Evolutionary conservation across 2,329 filamentous ascomycete species (phyloP).

Genomic region (Beauveria pseudobassiana): DNA sequence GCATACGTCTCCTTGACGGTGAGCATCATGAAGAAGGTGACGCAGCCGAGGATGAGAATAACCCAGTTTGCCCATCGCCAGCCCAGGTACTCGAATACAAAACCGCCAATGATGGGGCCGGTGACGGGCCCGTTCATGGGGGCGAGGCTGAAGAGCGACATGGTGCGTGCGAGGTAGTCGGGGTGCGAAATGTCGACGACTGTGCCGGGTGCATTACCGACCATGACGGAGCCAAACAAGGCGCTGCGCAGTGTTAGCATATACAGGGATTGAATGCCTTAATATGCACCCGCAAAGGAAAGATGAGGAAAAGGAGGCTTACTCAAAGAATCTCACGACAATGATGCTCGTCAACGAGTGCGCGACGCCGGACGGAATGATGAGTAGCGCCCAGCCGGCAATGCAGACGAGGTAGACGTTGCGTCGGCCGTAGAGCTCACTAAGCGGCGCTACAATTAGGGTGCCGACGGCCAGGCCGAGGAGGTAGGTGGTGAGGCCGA

Average conservation of each 20-base stretch:
- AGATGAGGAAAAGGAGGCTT: slow-evolving; percentile 19
- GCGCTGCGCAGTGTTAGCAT: slow-evolving; percentile 16
- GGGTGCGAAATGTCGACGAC: slow-evolving; percentile 78
- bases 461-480: slow-evolving; percentile 66
- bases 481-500: slow-evolving; percentile 74
- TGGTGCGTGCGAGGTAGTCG: slow-evolving; percentile 71
- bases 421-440: slow-evolving; percentile 60
- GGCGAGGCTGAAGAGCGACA: slow-evolving; percentile 76
- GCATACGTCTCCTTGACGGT: slow-evolving; percentile 64
- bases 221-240: slow-evolving; percentile 64
- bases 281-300: not conserved
- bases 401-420: slow-evolving; percentile 64
- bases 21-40: slow-evolving; percentile 47
- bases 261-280: too few relatives aligned
- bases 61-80: slow-evolving; percentile 82
- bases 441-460: slow-evolving; percentile 65
- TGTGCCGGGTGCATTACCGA: slow-evolving; percentile 75
- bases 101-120: slow-evolving; percentile 56
- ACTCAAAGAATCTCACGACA: slow-evolving; percentile 67
- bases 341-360: slow-evolving; percentile 61
- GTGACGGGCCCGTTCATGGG: slow-evolving; percentile 66
- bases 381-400: slow-evolving; percentile 55
- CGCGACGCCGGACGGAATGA: slow-evolving; percentile 65
- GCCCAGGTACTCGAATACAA: slow-evolving; percentile 57
- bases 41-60: slow-evolving; percentile 58